phyloP scores from a whole-genome alignment of 495 filamentous ascomycete species.

The Daldinia childiae region DNA sequence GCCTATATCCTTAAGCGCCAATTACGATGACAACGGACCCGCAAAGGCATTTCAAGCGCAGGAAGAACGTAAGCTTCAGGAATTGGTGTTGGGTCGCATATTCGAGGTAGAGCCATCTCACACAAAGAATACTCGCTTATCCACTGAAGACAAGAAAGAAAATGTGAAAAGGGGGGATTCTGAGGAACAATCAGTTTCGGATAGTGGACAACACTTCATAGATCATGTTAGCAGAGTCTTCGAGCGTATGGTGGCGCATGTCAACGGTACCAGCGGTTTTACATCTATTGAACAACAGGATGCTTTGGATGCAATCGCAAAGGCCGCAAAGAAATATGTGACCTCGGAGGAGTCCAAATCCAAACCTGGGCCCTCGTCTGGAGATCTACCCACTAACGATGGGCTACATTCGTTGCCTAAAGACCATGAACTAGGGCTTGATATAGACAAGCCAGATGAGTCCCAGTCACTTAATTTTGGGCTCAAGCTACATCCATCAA shows the following conservation, averaged over 20 bases:
- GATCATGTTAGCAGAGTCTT: slow-evolving; percentile 52
- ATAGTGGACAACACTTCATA: slow-evolving; percentile 52
- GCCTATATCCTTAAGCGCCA: slow-evolving; percentile 30
- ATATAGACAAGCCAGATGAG: slow-evolving; percentile 4
- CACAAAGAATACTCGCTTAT: slow-evolving; percentile 38
- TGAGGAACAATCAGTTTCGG: slow-evolving; percentile 34
- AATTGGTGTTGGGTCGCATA: slow-evolving; percentile 62
- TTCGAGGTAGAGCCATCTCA: slow-evolving; percentile 58
- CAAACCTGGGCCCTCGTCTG: not conserved
- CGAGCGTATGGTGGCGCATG: slow-evolving; percentile 46
- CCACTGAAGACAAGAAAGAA: slow-evolving; percentile 46
- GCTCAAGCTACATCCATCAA: slow-evolving; percentile 15
- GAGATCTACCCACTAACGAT: not conserved
- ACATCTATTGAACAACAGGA: slow-evolving; percentile 46
- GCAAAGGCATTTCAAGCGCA: slow-evolving; percentile 54
- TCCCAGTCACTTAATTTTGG: not conserved
- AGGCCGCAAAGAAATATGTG: slow-evolving; percentile 58
- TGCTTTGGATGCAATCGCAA: slow-evolving; percentile 54
- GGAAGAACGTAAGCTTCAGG: slow-evolving; percentile 63
- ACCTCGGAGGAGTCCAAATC: slow-evolving; percentile 45
- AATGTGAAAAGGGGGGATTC: not conserved
- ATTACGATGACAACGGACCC: slow-evolving; percentile 47
- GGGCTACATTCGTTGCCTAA: slow-evolving; percentile 2
- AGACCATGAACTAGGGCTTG: not conserved
- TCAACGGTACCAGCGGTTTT: slow-evolving; percentile 45